Evolutionary conservation across 768 basidiomycete genomes (phyloP).

Genomic region (Candolleomyces aberdarensis): DNA sequence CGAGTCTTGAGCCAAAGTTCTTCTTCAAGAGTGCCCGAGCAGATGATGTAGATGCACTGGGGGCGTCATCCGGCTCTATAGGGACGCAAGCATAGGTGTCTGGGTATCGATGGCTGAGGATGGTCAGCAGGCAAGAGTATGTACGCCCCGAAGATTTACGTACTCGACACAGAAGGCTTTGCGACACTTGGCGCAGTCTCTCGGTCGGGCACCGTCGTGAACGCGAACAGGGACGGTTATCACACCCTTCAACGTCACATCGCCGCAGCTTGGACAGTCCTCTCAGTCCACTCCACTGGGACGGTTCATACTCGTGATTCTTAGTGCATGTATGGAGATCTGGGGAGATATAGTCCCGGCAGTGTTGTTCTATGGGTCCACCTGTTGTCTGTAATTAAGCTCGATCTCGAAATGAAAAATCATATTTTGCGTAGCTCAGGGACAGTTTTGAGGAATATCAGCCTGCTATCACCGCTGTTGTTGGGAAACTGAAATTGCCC

Average conservation of each 20-base stretch:
- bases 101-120: constrained; percentile 61
- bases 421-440: no score
- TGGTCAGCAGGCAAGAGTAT: background rate
- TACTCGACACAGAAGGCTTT: constrained; percentile 66
- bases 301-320: constrained; percentile 14
- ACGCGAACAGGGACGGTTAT: constrained; percentile 48
- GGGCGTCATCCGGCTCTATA: constrained; percentile 10
- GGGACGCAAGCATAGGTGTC: constrained; percentile 55
- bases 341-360: constrained; percentile 57
- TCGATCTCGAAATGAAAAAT: no score
- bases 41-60: constrained; percentile 22
- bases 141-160: background rate
- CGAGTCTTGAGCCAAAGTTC: constrained; percentile 33
- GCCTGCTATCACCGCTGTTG: no score
- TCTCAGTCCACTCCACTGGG: background rate
- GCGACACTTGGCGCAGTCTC: constrained; percentile 50
- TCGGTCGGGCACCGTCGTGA: constrained; percentile 16
- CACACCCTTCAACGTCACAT: constrained; percentile 52
- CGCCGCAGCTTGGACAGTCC: constrained; percentile 30
- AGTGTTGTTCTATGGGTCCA: no score
- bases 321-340: constrained; percentile 59
- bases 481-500: no score
- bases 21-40: constrained; percentile 54
- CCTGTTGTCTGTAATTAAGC: no score
- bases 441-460: no score